Conservation (phyloP, 805 yeast species). For the Priceomyces carsonii region DNA sequence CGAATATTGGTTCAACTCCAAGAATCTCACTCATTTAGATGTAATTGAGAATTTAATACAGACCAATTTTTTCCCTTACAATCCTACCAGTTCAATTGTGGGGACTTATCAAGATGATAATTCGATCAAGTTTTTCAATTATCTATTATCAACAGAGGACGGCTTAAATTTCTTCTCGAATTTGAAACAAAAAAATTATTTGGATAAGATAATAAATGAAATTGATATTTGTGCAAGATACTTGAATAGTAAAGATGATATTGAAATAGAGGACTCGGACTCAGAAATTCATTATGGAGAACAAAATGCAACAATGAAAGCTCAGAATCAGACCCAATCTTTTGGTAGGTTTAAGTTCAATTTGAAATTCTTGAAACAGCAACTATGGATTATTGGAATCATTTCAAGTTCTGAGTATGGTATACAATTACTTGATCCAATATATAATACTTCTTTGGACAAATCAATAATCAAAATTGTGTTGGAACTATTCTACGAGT, state of each 20-base stretch:
- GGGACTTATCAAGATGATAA: constrained; percentile 1
- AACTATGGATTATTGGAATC: constrained; percentile 85
- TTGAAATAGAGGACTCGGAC: constrained; percentile 21
- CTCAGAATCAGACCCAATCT: constrained; percentile 1
- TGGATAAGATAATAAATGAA: constrained; percentile 34
- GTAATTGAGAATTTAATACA: constrained; percentile 46
- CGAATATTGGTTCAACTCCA: constrained; percentile 60
- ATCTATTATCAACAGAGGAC: constrained; percentile 75
- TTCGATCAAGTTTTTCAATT: constrained; percentile 63
- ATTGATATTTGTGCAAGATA: constrained; percentile 9
- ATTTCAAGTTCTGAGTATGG: constrained; percentile 76
- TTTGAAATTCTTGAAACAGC: constrained; percentile 52
- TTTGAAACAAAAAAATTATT: constrained; percentile 41
- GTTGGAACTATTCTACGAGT: constrained; percentile 34
- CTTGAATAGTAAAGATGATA: constrained; percentile 17
- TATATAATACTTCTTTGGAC: constrained; percentile 20
- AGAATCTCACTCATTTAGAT: constrained; percentile 47
- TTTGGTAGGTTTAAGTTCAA: too few relatives aligned
- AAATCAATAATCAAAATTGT: constrained; percentile 45
- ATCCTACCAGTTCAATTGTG: not conserved
- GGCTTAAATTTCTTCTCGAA: constrained; percentile 64
- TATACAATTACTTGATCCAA: constrained; percentile 43
- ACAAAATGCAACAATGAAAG: too few relatives aligned
- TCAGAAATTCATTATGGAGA: constrained; percentile 30
- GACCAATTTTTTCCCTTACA: constrained; percentile 22